Percentiles rank a stretch among this genome's conserved stretches.
Conservation (phyloP, 1,139 yeast species). For the Saccharomycopsis phalli region DNA sequence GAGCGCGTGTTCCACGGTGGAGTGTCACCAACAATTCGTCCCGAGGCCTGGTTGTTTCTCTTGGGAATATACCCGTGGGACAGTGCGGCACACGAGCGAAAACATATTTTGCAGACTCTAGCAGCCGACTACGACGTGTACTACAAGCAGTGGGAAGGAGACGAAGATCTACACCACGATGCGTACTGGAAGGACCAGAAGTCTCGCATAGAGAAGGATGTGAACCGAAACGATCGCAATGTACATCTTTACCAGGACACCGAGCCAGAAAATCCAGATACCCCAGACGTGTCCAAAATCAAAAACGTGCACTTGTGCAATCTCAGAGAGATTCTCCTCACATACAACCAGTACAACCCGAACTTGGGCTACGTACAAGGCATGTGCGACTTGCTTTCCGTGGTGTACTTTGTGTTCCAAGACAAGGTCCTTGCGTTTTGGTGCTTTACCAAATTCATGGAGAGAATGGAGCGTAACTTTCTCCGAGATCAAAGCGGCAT, state of each 20-base stretch:
- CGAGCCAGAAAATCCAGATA: constrained; percentile 39
- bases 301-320: constrained; percentile 60
- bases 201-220: constrained; percentile 85
- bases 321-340: constrained; percentile 70
- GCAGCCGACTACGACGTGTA: constrained; percentile 56
- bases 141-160: constrained; percentile 54
- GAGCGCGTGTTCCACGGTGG: constrained; percentile 89
- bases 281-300: constrained; percentile 42
- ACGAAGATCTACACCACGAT: constrained; percentile 45
- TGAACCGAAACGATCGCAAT: constrained; percentile 82
- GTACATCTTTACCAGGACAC: constrained; percentile 52
- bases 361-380: constrained; percentile 96
- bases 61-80: constrained; percentile 88
- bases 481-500: constrained; percentile 88
- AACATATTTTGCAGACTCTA: constrained; percentile 46
- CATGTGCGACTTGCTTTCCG: constrained; percentile 89
- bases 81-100: constrained; percentile 60
- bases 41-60: constrained; percentile 79
- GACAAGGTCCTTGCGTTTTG: constrained; percentile 82
- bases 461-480: constrained; percentile 90
- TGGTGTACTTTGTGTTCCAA: constrained; percentile 66
- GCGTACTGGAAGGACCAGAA: constrained; percentile 85
- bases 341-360: constrained; percentile 76
- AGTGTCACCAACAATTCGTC: constrained; percentile 47
- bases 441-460: constrained; percentile 87